Base-by-base conservation (phyloP, 2,329 filamentous ascomycete species). In the Scedosporium apiospermum region DNA sequence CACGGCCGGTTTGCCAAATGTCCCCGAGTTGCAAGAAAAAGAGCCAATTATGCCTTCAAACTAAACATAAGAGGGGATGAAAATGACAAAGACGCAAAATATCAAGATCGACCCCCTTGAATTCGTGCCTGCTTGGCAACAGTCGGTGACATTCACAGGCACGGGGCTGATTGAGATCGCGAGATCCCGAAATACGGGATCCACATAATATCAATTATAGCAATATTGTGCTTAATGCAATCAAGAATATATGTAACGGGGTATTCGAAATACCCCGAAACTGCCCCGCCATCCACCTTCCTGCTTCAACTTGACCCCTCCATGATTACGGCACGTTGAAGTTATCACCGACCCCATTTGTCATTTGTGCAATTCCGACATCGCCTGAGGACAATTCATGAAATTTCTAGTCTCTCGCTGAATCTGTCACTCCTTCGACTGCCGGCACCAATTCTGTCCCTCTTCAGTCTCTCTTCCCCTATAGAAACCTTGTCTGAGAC, bases 271-370 rank as follows among this genome's bases (percentile, higher is more conserved):
- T 61, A 41, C 4, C 12, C 5, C 18, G 26, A 30, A 10, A 41
- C 44, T 61, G 59, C 59, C 59, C 59, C 59, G 46, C 59, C 59
- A 61, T 61, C 16, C 14, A n/a, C 26, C 21, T 26, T n/a, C 18
- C 58, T 1, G 9, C 9, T 49, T 18, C 44, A n/a, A 18, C n/a
- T 49, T 12, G 38, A 60, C 58, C 58, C 58, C 58, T 44, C 58
- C 58, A 60, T 60, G n/a, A 14, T 41, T 6, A 58, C n/a, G n/a
- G 46, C 46, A 51, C 34, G 10, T 38, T 12, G 34, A 38, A 38
- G 34, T 38, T 38, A 38, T 38, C 34, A 14, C 34, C 34, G 4
- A 12, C 34, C 34, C 34, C 34, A 38, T 38, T 38, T 34, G 30
- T 34, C 30, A 34, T 34, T 34, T 30, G 23, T n/a, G 55, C 55